Percentiles rank a stretch among this genome's conserved stretches.
Evolutionary conservation across 1,284 basidiomycete species (phyloP).

Genomic region (Anthracocystis panici-leucophaei): DNA sequence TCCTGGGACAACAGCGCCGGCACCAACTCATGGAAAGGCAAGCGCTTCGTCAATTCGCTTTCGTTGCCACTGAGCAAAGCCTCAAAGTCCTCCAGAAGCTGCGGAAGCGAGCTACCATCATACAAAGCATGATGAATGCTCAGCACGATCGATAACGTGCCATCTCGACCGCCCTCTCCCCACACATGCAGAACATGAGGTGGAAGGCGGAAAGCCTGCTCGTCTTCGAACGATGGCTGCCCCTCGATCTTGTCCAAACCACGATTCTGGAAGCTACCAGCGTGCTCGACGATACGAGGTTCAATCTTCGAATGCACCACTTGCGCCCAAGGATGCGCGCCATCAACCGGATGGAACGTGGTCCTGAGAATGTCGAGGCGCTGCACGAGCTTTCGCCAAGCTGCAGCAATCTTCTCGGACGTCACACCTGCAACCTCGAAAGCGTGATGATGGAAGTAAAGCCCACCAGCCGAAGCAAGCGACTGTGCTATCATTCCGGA

Average conservation of each 20-base stretch:
- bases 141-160: constrained; percentile 12
- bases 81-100: constrained; percentile 53
- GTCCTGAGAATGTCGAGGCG: constrained; percentile 59
- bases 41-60: constrained; percentile 4
- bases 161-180: constrained; percentile 1
- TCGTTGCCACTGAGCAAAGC: constrained; percentile 7
- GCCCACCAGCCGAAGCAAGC: constrained; percentile 43
- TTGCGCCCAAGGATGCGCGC: constrained; percentile 56
- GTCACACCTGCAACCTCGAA: constrained; percentile 20
- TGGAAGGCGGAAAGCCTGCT: constrained; percentile 36
- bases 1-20: constrained; percentile 52
- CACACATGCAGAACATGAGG: constrained; percentile 57
- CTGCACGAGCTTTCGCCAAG: constrained; percentile 47
- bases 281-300: constrained; percentile 23
- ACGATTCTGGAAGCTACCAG: constrained; percentile 9
- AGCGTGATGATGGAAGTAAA: constrained; percentile 61
- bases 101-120: constrained; percentile 54
- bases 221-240: constrained; percentile 50
- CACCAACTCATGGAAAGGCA: constrained; percentile 45
- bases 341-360: constrained; percentile 54
- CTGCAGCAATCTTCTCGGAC: constrained; percentile 18
- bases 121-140: constrained; percentile 62
- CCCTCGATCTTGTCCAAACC: constrained; percentile 23
- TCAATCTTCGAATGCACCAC: constrained; percentile 31
- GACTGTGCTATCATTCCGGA: constrained; percentile 64